Base-by-base conservation (phyloP, 1,284 basidiomycete genomes). In the Lentinus polychrous region DNA sequence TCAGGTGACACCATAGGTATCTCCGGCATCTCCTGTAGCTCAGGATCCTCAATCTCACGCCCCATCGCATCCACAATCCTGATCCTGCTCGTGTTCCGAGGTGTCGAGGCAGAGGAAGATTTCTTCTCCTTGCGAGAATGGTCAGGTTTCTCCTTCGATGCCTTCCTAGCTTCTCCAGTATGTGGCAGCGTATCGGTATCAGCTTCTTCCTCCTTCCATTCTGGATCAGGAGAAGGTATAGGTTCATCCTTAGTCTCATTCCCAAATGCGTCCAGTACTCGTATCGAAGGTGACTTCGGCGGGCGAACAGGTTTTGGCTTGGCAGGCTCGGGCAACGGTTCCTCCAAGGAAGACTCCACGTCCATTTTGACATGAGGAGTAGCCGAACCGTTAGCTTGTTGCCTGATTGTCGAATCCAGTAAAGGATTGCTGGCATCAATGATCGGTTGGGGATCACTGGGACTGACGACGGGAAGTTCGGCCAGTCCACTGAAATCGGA, bases 21-120 rank as follows among this genome's bases (percentile, higher is more conserved):
- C 49, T 14, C 52, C 51, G 27, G 49, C 62, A 38, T 61, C 58
- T 8, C 60, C 60, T 20, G 17, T n/a, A 61, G 52, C 12, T 55
- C 56, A 17, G 54, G 50, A 50, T 75, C 68, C 44, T 74, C 68
- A 23, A 85, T 68, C 53, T 79, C 77, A 48, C 69, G 72, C 8
- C 82, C 84, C 76, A 83, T 79, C 1, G 80, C 79, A 58, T 88
- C 84, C 31, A 85, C 73, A 38, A 86, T 67, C 37, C 80, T 75
- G 35, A 85, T 69, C 18, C 63, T 56, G 54, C 71, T 75, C 56
- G 61, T 71, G 46, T 52, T 71, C 11, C 65, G 65, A 31, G 67
- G 65, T 4, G 67, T 70, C 24, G 57, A 32, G 40, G 55, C 55
- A n/a, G n/a, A 27, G 5, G 27, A 27, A 10, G 27, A 27, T 27